Percentiles rank a stretch among this genome's conserved stretches.
These are phyloP conservation scores for Rhizopogon roseolus DNA, from an alignment of 768 basidiomycete species.

Conservation along the genomic window DNA sequence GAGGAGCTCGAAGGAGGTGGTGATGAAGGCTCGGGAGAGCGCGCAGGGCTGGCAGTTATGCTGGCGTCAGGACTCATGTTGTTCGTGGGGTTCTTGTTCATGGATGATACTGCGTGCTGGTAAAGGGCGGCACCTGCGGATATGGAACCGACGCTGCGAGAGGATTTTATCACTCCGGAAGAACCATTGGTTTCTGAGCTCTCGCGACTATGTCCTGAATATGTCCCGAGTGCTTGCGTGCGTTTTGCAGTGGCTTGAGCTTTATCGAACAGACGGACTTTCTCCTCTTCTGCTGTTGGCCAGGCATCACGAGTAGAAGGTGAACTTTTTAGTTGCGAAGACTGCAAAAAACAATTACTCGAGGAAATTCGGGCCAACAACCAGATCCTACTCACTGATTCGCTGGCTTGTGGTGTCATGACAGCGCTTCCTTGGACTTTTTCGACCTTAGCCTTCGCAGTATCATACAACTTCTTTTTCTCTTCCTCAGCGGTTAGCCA, in stretches of 20 bases:
- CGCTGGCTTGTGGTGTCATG: slow-evolving; percentile 8
- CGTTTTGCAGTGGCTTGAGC: slow-evolving; percentile 64
- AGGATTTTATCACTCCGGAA: slow-evolving; percentile 7
- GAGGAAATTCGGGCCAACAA: background rate
- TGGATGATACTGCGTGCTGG: slow-evolving; percentile 39
- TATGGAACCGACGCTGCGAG: slow-evolving; percentile 9
- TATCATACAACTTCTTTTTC: slow-evolving; percentile 35
- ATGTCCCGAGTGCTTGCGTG: slow-evolving; percentile 41
- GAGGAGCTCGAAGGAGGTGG: slow-evolving; percentile 19
- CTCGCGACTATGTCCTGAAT: slow-evolving; percentile 20
- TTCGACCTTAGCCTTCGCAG: slow-evolving; percentile 34
- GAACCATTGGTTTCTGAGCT: slow-evolving; percentile 25
- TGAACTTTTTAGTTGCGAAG: slow-evolving; percentile 10
- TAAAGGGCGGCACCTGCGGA: slow-evolving; percentile 43
- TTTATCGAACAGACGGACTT: slow-evolving; percentile 60
- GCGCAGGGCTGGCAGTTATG: slow-evolving; percentile 25
- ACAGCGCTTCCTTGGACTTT: slow-evolving; percentile 30
- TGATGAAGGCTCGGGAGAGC: slow-evolving; percentile 24
- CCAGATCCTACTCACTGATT: background rate
- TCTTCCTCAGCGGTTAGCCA: slow-evolving; percentile 40
- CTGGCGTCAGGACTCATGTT: slow-evolving; percentile 16
- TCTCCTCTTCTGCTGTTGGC: slow-evolving; percentile 75
- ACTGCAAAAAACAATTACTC: slow-evolving; percentile 10
- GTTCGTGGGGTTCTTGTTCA: slow-evolving; percentile 18
- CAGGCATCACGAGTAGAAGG: slow-evolving; percentile 28